phyloP scores from a whole-genome alignment of 352 stramenopile genomes.

The Phytophthora cryptogea region DNA sequence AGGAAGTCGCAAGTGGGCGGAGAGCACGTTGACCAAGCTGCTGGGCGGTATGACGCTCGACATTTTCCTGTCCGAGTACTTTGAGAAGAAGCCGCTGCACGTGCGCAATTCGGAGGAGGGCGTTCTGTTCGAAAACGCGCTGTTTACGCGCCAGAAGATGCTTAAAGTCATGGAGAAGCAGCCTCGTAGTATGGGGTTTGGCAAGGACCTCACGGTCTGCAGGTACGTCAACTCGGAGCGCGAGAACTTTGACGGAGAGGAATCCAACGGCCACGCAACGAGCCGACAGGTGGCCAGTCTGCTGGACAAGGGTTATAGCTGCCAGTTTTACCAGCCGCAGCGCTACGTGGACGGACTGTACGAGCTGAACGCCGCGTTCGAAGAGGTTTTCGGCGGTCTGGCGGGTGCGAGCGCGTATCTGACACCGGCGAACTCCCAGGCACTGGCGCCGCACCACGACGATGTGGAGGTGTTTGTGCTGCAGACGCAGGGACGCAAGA shows the following conservation, averaged over 20 bases:
- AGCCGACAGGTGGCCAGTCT: slow-evolving; percentile 63
- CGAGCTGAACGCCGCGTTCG: slow-evolving; percentile 78
- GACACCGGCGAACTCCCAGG: slow-evolving; percentile 76
- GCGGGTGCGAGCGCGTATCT: slow-evolving; percentile 82
- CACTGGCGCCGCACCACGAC: slow-evolving; percentile 85
- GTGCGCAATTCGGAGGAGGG: slow-evolving; percentile 57
- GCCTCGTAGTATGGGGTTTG: slow-evolving; percentile 46
- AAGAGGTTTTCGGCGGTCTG: slow-evolving; percentile 75
- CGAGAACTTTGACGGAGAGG: slow-evolving; percentile 70
- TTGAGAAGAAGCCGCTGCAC: slow-evolving; percentile 86
- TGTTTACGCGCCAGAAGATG: slow-evolving; percentile 77
- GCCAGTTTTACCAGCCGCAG: slow-evolving; percentile 90
- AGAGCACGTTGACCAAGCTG: slow-evolving; percentile 47
- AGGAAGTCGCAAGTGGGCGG: slow-evolving; percentile 28
- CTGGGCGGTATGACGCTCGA: slow-evolving; percentile 68
- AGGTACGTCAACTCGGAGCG: slow-evolving; percentile 69
- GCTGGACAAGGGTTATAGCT: slow-evolving; percentile 77
- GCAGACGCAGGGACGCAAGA: slow-evolving; percentile 86
- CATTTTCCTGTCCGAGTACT: slow-evolving; percentile 72
- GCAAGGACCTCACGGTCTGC: slow-evolving; percentile 77
- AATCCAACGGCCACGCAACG: slow-evolving; percentile 51
- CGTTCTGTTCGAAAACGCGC: slow-evolving; percentile 52
- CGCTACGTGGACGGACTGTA: slow-evolving; percentile 80
- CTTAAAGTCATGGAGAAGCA: slow-evolving; percentile 67
- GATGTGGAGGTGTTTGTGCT: slow-evolving; percentile 89